Conservation (phyloP, 495 filamentous ascomycete genomes). For the Neurospora tetraspora region DNA sequence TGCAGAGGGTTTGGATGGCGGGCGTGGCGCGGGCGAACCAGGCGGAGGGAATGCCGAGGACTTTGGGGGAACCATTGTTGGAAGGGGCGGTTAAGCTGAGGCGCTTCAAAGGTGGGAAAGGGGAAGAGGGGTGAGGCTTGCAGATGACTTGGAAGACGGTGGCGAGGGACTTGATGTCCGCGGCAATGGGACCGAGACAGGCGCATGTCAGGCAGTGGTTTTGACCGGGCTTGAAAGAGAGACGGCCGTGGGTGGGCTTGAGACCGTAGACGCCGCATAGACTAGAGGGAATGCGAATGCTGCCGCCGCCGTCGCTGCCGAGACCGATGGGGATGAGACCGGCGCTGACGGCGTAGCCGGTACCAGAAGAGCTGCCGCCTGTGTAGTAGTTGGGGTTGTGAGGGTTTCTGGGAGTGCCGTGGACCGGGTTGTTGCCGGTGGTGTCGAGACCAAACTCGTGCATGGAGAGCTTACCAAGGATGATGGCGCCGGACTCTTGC, state of each 20-base stretch:
- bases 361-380: slow-evolving; percentile 74
- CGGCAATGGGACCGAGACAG: slow-evolving; percentile 64
- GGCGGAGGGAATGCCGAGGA: slow-evolving; percentile 57
- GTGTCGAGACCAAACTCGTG: slow-evolving; percentile 75
- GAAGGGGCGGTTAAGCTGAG: slow-evolving; percentile 1
- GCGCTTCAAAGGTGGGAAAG: slow-evolving; percentile 28
- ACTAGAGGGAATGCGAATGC: slow-evolving; percentile 64
- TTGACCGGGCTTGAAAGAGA: slow-evolving; percentile 52
- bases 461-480: slow-evolving; percentile 77
- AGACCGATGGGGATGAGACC: slow-evolving; percentile 74
- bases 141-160: slow-evolving; percentile 64
- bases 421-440: slow-evolving; percentile 71
- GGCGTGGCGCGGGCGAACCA: slow-evolving; percentile 65
- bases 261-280: slow-evolving; percentile 79
- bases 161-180: slow-evolving; percentile 63
- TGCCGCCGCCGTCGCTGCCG: slow-evolving; percentile 75
- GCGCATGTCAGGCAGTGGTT: slow-evolving; percentile 50
- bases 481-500: slow-evolving; percentile 62
- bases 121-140: slow-evolving; percentile 52
- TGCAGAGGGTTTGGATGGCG: slow-evolving; percentile 48
- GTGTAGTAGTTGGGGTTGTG: slow-evolving; percentile 67
- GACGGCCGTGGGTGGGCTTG: slow-evolving; percentile 65
- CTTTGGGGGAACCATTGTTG: slow-evolving; percentile 10
- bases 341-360: slow-evolving; percentile 59
- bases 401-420: slow-evolving; percentile 72